Conservation (phyloP, 164 flowering plant genomes). For the Dillenia turbinata region DNA sequence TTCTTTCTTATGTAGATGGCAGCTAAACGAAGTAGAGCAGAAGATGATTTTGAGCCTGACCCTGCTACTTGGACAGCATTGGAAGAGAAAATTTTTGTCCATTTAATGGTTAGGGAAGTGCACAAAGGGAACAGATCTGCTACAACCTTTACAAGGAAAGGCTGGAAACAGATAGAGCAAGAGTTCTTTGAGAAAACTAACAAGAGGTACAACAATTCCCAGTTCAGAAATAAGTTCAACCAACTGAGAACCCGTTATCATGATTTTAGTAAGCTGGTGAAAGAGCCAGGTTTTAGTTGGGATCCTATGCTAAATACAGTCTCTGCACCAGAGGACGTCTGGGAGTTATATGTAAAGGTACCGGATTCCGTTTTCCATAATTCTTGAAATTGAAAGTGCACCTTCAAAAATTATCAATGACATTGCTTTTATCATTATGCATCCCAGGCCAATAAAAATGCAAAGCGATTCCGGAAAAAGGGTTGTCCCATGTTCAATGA, state of each 20-base stretch:
- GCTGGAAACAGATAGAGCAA: slow-evolving; percentile 11
- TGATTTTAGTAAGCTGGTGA: slow-evolving; percentile 8
- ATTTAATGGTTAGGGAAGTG: slow-evolving; percentile 9
- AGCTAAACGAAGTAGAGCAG: slow-evolving; percentile 3
- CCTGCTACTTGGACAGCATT: slow-evolving; percentile 14
- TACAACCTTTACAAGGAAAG: slow-evolving; percentile 10
- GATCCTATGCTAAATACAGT: slow-evolving; percentile 9
- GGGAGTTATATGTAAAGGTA: slow-evolving; percentile 7
- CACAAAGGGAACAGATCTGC: slow-evolving; percentile 8
- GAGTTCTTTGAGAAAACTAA: slow-evolving; percentile 8
- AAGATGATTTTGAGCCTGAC: slow-evolving; percentile 7
- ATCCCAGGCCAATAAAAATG: slow-evolving; percentile 6
- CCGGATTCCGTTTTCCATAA: too few species aligned
- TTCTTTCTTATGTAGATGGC: slow-evolving; percentile 4
- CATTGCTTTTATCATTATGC: too few species aligned
- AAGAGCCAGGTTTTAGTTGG: slow-evolving; percentile 6
- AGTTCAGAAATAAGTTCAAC: slow-evolving; percentile 12
- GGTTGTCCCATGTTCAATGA: slow-evolving; percentile 8
- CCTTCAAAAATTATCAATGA: too few species aligned
- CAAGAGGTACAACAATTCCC: slow-evolving; percentile 11
- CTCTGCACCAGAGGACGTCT: slow-evolving; percentile 3
- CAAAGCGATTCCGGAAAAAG: slow-evolving; percentile 8
- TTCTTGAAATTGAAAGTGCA: too few species aligned
- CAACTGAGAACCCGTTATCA: slow-evolving; percentile 10
- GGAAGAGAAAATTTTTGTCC: slow-evolving; percentile 11